Conservation (phyloP, 1,284 basidiomycete genomes). For the Ustanciosporium gigantosporum region DNA sequence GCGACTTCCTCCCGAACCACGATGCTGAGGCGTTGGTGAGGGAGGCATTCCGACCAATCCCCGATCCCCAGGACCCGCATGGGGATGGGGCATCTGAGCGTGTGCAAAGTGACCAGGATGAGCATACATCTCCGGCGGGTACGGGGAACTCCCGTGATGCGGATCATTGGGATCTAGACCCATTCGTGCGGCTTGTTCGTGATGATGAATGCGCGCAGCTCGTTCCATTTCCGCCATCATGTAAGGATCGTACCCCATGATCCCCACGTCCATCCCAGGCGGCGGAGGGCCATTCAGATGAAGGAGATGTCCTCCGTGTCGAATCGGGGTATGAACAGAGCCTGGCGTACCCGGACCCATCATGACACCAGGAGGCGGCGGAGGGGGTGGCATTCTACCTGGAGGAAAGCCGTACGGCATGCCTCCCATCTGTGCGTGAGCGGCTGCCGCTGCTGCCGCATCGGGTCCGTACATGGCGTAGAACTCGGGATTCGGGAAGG, state of each 20-base stretch:
- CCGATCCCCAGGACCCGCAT: not conserved
- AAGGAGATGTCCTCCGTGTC: conserved; percentile 21
- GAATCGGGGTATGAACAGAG: conserved; percentile 14
- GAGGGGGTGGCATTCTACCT: conserved; percentile 12
- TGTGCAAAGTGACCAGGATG: conserved; percentile 30
- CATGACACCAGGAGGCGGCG: conserved; percentile 29
- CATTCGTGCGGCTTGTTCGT: conserved; percentile 29
- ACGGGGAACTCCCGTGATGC: conserved; percentile 29
- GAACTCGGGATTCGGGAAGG: conserved; percentile 28
- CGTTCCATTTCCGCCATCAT: conserved; percentile 38
- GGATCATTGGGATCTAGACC: conserved; percentile 25
- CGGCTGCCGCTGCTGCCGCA: conserved; percentile 24
- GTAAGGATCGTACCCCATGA: conserved; percentile 33
- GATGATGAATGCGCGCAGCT: conserved; percentile 36
- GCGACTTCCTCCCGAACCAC: conserved; percentile 5
- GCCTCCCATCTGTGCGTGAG: conserved; percentile 36
- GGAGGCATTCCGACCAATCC: conserved; percentile 9
- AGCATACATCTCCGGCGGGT: conserved; percentile 33
- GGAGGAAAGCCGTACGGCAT: conserved; percentile 20
- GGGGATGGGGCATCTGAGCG: conserved; percentile 7
- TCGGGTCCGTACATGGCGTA: conserved; percentile 38
- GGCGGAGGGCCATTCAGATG: conserved; percentile 20
- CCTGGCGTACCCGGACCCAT: conserved; percentile 22
- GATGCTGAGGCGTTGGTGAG: conserved; percentile 29
- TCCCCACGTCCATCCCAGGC: conserved; percentile 28